Percentiles rank a stretch among this genome's conserved stretches.
phyloP scores from a whole-genome alignment of 2,329 filamentous ascomycete genomes.

The Ceratocystis huliohia region DNA sequence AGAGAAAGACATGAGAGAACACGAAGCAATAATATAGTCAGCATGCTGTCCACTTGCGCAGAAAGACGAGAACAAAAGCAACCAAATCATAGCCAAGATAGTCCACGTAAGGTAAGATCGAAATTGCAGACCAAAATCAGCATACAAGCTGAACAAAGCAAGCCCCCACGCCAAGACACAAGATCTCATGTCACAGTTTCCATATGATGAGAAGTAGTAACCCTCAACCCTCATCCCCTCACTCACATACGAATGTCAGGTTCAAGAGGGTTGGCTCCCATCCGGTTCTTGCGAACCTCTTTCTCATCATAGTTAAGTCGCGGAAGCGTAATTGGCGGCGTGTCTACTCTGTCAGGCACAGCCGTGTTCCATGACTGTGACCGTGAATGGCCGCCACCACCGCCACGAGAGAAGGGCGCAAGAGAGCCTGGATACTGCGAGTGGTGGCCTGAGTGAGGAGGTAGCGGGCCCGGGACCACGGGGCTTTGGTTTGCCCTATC shows the following conservation, averaged over 20 bases:
- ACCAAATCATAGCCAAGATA: background rate
- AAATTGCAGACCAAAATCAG: background rate
- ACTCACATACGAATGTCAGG: slow-evolving; percentile 16
- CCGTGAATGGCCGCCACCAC: slow-evolving; percentile 9
- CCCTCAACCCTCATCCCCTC: background rate
- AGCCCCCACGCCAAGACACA: background rate
- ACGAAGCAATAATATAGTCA: background rate
- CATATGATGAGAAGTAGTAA: background rate
- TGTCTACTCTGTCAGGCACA: background rate
- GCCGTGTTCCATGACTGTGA: slow-evolving; percentile 19
- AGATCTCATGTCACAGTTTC: background rate
- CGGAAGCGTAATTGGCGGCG: slow-evolving; percentile 11
- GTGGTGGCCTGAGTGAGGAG: background rate
- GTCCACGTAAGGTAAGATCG: background rate
- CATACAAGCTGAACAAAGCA: background rate
- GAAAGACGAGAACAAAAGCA: background rate
- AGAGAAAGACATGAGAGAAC: background rate
- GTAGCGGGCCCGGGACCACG: background rate
- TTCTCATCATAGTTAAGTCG: slow-evolving; percentile 10
- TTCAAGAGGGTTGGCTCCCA: slow-evolving; percentile 13
- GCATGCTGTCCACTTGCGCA: background rate
- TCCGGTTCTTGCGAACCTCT: slow-evolving; percentile 9
- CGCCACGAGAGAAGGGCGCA: slow-evolving; percentile 5
- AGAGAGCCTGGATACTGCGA: slow-evolving; percentile 2
- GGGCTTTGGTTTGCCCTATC: background rate